phyloP scores from a whole-genome alignment of 129 eudicot genomes.

The Ambrosia artemisiifolia region DNA sequence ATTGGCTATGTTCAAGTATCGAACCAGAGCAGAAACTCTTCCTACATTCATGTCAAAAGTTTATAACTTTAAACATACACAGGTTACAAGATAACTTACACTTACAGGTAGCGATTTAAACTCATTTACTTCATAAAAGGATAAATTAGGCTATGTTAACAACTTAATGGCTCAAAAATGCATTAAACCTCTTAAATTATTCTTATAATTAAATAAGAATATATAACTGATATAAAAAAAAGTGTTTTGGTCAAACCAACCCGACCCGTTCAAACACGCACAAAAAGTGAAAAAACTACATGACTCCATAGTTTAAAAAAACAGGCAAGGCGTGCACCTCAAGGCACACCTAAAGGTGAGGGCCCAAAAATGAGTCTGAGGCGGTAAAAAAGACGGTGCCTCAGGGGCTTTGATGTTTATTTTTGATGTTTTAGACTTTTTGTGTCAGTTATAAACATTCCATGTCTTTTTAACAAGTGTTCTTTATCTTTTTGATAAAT shows the following conservation, averaged over 20 bases:
- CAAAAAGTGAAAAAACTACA: too few species aligned
- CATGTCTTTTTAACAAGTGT: too few species aligned
- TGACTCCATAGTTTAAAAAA: too few species aligned
- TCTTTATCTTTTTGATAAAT: too few species aligned
- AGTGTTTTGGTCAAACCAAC: neutral
- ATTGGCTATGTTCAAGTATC: slow-evolving; percentile 39
- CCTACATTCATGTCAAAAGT: slow-evolving; percentile 43
- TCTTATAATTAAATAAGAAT: too few species aligned
- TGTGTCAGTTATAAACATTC: too few species aligned
- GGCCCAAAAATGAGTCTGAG: too few species aligned
- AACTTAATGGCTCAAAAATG: neutral
- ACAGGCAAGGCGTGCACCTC: too few species aligned
- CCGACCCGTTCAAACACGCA: neutral
- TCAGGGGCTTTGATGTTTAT: too few species aligned
- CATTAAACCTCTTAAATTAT: neutral
- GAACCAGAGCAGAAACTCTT: slow-evolving; percentile 50
- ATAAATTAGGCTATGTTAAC: neutral
- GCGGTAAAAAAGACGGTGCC: too few species aligned
- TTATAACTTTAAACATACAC: neutral
- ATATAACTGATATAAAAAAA: neutral
- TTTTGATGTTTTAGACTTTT: too few species aligned
- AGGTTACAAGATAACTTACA: neutral
- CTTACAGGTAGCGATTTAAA: neutral
- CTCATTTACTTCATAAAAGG: neutral
- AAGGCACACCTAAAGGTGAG: too few species aligned